Evolutionary conservation across 1,284 basidiomycete species (phyloP).

Genomic region (Apiotrichum gamsii): DNA sequence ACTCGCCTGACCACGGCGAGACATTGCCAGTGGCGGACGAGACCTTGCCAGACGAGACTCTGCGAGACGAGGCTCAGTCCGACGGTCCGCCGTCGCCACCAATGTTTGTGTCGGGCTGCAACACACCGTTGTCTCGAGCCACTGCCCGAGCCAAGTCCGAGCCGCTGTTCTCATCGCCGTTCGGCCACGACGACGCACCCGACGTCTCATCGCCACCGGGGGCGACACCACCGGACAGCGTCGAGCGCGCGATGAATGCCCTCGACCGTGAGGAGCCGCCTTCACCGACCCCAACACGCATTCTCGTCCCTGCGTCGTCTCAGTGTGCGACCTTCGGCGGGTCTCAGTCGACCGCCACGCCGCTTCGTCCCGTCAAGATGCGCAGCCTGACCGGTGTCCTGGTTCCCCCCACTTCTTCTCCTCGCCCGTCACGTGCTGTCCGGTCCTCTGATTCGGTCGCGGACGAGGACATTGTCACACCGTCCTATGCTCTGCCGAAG

Average conservation of each 20-base stretch:
- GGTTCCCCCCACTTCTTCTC: slow-evolving; percentile 18
- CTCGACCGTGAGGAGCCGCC: slow-evolving; percentile 3
- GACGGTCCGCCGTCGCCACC: too few species aligned
- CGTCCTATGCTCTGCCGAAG: slow-evolving; percentile 9
- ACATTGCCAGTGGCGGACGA: too few species aligned
- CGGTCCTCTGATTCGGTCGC: slow-evolving; percentile 27
- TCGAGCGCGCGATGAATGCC: slow-evolving; percentile 1
- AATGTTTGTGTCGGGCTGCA: too few species aligned
- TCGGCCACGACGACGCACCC: too few species aligned
- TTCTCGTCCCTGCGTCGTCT: slow-evolving; percentile 8
- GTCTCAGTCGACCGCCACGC: neutral
- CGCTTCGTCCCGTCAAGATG: neutral
- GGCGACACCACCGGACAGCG: neutral
- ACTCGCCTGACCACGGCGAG: too few species aligned
- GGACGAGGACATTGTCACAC: slow-evolving; percentile 31
- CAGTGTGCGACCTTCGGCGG: neutral
- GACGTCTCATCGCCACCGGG: slow-evolving; percentile 2
- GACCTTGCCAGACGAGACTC: too few species aligned
- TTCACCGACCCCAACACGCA: slow-evolving; percentile 11
- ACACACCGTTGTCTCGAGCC: too few species aligned
- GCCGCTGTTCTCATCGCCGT: slow-evolving; percentile 10
- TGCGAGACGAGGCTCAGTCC: too few species aligned
- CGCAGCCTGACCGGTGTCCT: slow-evolving; percentile 4
- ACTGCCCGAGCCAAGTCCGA: too few species aligned
- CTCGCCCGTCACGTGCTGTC: too few species aligned